phyloP scores from a whole-genome alignment of 2,329 filamentous ascomycete species.

The Lasiodiplodia hormozganensis region DNA sequence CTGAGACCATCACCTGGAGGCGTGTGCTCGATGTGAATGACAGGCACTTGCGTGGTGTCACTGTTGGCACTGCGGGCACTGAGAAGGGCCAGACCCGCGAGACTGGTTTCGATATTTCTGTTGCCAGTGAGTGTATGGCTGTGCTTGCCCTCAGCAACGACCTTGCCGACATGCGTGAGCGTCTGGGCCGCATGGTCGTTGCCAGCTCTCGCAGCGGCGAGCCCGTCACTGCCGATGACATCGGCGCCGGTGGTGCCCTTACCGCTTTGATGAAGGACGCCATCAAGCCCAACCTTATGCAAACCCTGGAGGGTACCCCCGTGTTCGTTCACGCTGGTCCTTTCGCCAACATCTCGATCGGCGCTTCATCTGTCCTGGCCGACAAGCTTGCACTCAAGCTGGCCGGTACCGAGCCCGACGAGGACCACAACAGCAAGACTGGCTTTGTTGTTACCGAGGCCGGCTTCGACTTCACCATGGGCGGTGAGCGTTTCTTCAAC shows the following conservation, averaged over 20 bases:
- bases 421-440: slow-evolving; percentile 80
- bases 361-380: slow-evolving; percentile 92
- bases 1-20: slow-evolving; percentile 95
- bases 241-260: slow-evolving; percentile 89
- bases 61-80: slow-evolving; percentile 84
- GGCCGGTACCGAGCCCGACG: slow-evolving; percentile 89
- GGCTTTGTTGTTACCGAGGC: slow-evolving; percentile 97
- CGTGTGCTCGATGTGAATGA: slow-evolving; percentile 98
- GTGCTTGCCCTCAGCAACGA: slow-evolving; percentile 92
- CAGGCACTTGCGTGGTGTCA: slow-evolving; percentile 87
- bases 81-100: slow-evolving; percentile 88
- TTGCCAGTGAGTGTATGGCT: slow-evolving; percentile 98
- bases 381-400: slow-evolving; percentile 97
- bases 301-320: slow-evolving; percentile 94
- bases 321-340: slow-evolving; percentile 97
- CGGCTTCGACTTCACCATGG: slow-evolving; percentile 99
- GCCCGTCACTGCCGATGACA: slow-evolving; percentile 93
- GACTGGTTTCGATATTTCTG: slow-evolving; percentile 97
- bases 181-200: slow-evolving; percentile 94
- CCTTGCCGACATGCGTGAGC: slow-evolving; percentile 87
- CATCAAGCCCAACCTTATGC: slow-evolving; percentile 99
- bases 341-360: slow-evolving; percentile 98
- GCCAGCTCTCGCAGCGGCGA: slow-evolving; percentile 85
- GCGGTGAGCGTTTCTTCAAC: slow-evolving; percentile 99
- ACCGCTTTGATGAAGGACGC: slow-evolving; percentile 97